Base-by-base conservation (phyloP, 805 yeast genomes). In the Huiozyma sinensis region DNA sequence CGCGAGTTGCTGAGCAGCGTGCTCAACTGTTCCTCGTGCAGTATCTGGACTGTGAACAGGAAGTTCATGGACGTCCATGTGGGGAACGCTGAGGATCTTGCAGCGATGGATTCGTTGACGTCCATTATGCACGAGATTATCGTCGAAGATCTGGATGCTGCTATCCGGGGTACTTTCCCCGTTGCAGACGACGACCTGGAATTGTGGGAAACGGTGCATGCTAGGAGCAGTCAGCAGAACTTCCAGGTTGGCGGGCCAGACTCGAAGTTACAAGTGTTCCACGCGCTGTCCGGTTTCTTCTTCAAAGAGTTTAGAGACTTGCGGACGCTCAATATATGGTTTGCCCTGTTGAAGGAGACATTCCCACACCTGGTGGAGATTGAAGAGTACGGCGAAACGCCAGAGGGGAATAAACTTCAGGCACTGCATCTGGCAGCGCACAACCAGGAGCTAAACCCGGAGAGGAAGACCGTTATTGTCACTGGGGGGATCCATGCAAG, bases 401-500 rank as follows among this genome's bases (percentile, higher is more conserved):
- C 63, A 56, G 95, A 87, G 62, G 85, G 85, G 6, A 68, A 92
- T 44, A 77, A 76, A 28, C 71, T 81, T 56, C 77, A 75, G 42
- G 85, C 83, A 0, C 64, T 86, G 24, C 83, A 83, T 52, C 58
- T 87, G 28, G 69, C 80, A 2, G 70, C 79, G 1, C 70, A 70
- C 39, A 68, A 67, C 39, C 68, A 63, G 5, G 57, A 55, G 10
- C 47, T 46, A 36, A 58, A 63, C 44, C 66, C 70, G 7, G 68
- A 74, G 38, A 73, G 72, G 59, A 76, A 72, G 49, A 83, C 90
- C 1, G 72, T 87, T 42, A 81, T 86, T 4, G 71, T 88, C 6
- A 78, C 90, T 1, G 89, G 89, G 34, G 95, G 95, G 2, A 72
- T 83, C 2, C 95, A 88, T 64, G 92, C 95, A 0, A 70, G 97